Conservation (phyloP, 2,329 filamentous ascomycete species). For the Talaromyces islandicus region DNA sequence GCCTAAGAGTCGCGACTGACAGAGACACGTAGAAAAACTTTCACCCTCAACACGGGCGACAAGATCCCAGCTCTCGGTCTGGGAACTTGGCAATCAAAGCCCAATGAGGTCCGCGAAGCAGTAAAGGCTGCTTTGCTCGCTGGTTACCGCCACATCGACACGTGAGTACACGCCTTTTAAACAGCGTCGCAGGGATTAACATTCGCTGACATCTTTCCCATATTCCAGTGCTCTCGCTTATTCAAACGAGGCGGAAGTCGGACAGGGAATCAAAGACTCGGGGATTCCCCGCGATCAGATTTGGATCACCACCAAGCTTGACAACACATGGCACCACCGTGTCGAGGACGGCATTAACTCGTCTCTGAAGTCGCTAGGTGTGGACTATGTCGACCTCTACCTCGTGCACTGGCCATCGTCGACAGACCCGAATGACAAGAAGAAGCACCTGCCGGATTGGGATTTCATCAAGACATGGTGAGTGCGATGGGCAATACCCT, state of each 20-base stretch:
- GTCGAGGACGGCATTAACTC: conserved; percentile 58
- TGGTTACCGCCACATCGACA: conserved; percentile 54
- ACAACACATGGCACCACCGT: conserved; percentile 59
- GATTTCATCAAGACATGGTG: conserved; percentile 73
- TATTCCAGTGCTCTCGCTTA: conserved; percentile 40
- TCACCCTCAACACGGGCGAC: conserved; percentile 45
- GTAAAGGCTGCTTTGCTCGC: conserved; percentile 44
- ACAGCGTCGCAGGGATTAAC: background rate
- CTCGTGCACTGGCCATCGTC: conserved; percentile 63
- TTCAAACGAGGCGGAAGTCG: conserved; percentile 62
- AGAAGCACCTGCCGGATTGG: conserved; percentile 69
- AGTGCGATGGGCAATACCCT: conserved; percentile 7
- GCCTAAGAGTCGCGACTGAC: background rate
- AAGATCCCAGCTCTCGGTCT: conserved; percentile 47
- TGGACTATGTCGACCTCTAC: conserved; percentile 68
- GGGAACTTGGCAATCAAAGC: conserved; percentile 52
- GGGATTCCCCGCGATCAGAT: conserved; percentile 61
- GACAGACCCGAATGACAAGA: conserved; percentile 44
- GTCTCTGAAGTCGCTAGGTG: conserved; percentile 57
- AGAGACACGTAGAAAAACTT: conserved; percentile 23
- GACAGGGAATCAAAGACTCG: conserved; percentile 59
- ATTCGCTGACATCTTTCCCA: background rate
- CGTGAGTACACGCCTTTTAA: conserved; percentile 24
- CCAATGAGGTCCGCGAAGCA: conserved; percentile 45
- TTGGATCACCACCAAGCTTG: conserved; percentile 65